phyloP scores from a whole-genome alignment of 73 alveolate genomes.

The Paramecium sexaurelia region DNA sequence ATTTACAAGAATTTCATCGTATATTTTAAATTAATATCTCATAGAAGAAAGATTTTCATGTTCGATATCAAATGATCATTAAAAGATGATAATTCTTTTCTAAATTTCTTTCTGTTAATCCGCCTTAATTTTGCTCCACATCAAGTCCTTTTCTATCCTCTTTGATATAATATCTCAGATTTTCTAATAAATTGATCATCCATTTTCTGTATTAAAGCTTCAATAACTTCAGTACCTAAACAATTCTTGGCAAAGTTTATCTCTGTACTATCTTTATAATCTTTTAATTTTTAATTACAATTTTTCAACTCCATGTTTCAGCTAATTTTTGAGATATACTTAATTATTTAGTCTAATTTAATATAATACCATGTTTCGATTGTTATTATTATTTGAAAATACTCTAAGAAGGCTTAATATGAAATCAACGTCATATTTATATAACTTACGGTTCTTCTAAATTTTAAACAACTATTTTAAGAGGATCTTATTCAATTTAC shows the following conservation, averaged over 20 bases:
- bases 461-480: conserved; percentile 89
- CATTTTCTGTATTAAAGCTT: conserved; percentile 79
- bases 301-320: too few relatives aligned
- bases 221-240: conserved; percentile 87
- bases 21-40: too few relatives aligned
- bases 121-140: conserved; percentile 85
- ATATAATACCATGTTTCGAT: too few relatives aligned
- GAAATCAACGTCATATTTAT: too few relatives aligned
- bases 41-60: conserved; percentile 97
- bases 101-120: conserved; percentile 78
- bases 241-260: conserved; percentile 82
- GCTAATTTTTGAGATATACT: too few relatives aligned
- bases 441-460: conserved; percentile 83
- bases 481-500: conserved; percentile 84
- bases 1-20: conserved; percentile 75
- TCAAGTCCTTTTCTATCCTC: conserved; percentile 94
- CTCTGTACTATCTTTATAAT: too few relatives aligned
- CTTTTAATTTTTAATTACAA: too few relatives aligned
- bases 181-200: conserved; percentile 91
- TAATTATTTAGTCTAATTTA: too few relatives aligned
- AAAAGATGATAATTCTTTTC: conserved; percentile 78
- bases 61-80: conserved; percentile 98
- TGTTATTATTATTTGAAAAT: too few relatives aligned
- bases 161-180: conserved; percentile 91
- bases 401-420: too few relatives aligned